A percentile compares a stretch with the other conserved stretches of the same genome.
phyloP scores from a whole-genome alignment of 768 basidiomycete genomes.

The Pleurotus djamor region DNA sequence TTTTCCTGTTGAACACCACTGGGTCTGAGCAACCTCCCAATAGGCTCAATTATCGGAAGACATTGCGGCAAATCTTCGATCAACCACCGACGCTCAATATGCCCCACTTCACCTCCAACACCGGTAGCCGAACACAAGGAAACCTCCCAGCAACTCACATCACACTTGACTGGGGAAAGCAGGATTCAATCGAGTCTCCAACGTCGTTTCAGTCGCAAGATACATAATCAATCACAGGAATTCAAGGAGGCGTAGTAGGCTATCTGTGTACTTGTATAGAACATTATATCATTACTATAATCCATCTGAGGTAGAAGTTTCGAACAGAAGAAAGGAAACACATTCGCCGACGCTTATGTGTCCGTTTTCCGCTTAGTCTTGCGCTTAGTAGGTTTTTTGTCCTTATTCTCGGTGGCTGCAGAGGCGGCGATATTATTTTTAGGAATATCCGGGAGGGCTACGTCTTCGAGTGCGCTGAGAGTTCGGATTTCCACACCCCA shows the following conservation, averaged over 20 bases:
- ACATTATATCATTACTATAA: no score
- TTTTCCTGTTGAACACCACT: background rate
- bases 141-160: background rate
- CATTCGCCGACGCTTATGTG: no score
- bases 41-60: background rate
- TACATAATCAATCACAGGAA: no score
- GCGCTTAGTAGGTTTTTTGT: background rate
- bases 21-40: background rate
- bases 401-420: background rate
- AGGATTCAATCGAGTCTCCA: no score
- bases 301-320: no score
- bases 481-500: slow-evolving; percentile 76
- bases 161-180: no score
- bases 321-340: no score
- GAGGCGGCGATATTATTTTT: background rate
- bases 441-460: background rate
- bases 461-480: slow-evolving; percentile 41
- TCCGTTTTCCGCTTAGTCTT: no score
- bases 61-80: background rate
- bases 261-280: no score
- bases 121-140: background rate
- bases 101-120: background rate
- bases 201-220: no score
- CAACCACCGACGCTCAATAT: background rate
- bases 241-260: no score